phyloP scores from a whole-genome alignment of 805 yeast genomes.

The Candida xyloterini region DNA sequence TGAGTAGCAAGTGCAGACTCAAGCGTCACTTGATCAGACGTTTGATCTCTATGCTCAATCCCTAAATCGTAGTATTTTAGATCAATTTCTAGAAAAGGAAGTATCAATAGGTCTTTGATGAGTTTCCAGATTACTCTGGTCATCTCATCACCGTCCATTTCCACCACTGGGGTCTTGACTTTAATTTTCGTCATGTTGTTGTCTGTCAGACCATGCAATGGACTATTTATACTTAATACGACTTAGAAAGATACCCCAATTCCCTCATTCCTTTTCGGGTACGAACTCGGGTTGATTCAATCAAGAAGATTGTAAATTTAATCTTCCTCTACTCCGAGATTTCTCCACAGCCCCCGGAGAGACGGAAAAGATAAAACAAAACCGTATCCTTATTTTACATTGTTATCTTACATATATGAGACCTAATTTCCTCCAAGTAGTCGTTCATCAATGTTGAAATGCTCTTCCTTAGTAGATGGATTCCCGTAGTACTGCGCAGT shows the following conservation, averaged over 20 bases:
- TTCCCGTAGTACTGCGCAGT: conserved; percentile 8
- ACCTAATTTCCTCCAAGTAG: conserved; percentile 22
- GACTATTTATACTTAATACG: neutral
- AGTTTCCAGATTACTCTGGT: conserved; percentile 94
- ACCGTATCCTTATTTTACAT: neutral
- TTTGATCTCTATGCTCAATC: conserved; percentile 79
- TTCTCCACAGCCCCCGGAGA: neutral
- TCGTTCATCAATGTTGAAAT: conserved; percentile 30
- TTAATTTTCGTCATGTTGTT: conserved; percentile 51
- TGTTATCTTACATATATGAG: neutral
- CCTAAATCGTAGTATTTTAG: conserved; percentile 90
- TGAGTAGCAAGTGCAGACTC: conserved; percentile 90
- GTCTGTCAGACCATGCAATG: neutral
- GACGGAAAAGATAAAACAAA: neutral
- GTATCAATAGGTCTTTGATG: conserved; percentile 80
- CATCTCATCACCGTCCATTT: conserved; percentile 97
- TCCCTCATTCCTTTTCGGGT: conserved; percentile 3
- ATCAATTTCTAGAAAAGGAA: conserved; percentile 83
- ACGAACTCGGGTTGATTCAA: neutral
- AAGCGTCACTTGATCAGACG: conserved; percentile 82
- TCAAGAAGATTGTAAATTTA: neutral
- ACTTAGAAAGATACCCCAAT: neutral
- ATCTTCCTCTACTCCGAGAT: neutral
- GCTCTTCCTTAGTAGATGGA: conserved; percentile 22
- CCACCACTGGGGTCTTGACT: conserved; percentile 88